Conservation (phyloP, 2,329 filamentous ascomycete species). For the Exophiala oligosperma region DNA sequence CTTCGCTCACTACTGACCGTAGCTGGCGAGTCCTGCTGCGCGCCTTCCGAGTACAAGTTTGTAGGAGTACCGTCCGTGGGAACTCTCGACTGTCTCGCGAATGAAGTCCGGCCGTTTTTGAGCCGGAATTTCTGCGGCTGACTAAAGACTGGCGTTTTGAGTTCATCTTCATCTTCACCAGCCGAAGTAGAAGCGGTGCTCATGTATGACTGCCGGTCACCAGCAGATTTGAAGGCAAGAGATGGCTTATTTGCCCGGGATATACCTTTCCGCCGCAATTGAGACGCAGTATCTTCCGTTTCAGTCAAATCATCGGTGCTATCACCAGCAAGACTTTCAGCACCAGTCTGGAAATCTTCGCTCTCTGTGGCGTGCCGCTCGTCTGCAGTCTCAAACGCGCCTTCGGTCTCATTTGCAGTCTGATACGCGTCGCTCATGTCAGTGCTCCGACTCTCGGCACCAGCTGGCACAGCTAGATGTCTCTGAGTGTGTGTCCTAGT, state of each 20-base stretch:
- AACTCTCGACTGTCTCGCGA: slow-evolving; percentile 57
- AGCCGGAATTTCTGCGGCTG: slow-evolving; percentile 70
- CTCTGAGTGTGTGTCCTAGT: slow-evolving; percentile 30
- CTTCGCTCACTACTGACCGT: slow-evolving; percentile 50
- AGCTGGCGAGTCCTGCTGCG: slow-evolving; percentile 53
- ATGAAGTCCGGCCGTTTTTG: slow-evolving; percentile 64
- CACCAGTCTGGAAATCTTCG: slow-evolving; percentile 92
- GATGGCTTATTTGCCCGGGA: slow-evolving; percentile 39
- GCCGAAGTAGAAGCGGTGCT: slow-evolving; percentile 88
- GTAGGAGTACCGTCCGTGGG: slow-evolving; percentile 47
- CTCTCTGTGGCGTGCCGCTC: slow-evolving; percentile 81
- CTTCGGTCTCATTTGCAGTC: slow-evolving; percentile 73
- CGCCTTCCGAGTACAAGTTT: slow-evolving; percentile 39
- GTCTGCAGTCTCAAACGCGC: slow-evolving; percentile 71
- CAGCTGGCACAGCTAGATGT: slow-evolving; percentile 28
- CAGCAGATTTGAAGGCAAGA: slow-evolving; percentile 48
- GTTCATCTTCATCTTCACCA: slow-evolving; percentile 68
- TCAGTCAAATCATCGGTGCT: slow-evolving; percentile 82
- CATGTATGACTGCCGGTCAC: slow-evolving; percentile 68
- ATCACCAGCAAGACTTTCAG: slow-evolving; percentile 68
- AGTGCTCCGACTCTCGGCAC: slow-evolving; percentile 33
- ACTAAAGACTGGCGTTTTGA: slow-evolving; percentile 64
- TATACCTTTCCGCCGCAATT: slow-evolving; percentile 34
- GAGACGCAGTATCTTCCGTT: slow-evolving; percentile 64
- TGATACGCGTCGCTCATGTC: slow-evolving; percentile 72